Evolutionary conservation across 1,284 basidiomycete species (phyloP), one percentile per base, ranked within the genome.

Genomic region (Sporisorium graminicola): DNA sequence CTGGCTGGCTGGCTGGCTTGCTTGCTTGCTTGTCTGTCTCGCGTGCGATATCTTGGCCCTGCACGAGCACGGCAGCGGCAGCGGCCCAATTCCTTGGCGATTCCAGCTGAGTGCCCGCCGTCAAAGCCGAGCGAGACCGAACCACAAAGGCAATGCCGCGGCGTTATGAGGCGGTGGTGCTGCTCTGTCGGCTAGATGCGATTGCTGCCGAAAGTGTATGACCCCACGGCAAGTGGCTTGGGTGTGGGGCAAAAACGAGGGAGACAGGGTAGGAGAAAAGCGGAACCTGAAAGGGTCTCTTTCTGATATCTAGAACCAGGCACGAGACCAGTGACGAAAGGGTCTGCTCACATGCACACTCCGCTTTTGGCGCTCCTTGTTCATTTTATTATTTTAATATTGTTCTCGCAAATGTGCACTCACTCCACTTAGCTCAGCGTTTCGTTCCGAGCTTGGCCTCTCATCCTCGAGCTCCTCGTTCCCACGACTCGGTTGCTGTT

Each of bases 381-480:
- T n/a, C n/a, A n/a, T n/a, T 31, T 31, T 31, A 6, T 31, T 31
- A 10, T 31, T 31, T 31, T 13, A 12, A 3, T 43, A 9, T 29
- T n/a, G 27, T 9, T 20, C 24, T 5, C 49, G 8, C 14, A 26
- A 10, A 31, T n/a, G n/a, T n/a, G 29, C 29, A 31, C n/a, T n/a
- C 33, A 22, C 37, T 56, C 54, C 42, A 55, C 50, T 59, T 56
- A 65, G 56, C 63, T 65, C 51, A 58, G 51, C 52, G n/a, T n/a
- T n/a, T n/a, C n/a, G n/a, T n/a, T n/a, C n/a, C n/a, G n/a, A n/a
- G n/a, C 14, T 29, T 26, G 31, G 18, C 16, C 40, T n/a, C 37
- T 16, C 37, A 37, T 35, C 63, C 13, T 58, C 51, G 16, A 31
- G 6, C 31, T 40, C 33, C 50, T 53, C 43, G 26, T 49, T 29